phyloP scores from a whole-genome alignment of 495 filamentous ascomycete species.

The Penicillium waksmanii region DNA sequence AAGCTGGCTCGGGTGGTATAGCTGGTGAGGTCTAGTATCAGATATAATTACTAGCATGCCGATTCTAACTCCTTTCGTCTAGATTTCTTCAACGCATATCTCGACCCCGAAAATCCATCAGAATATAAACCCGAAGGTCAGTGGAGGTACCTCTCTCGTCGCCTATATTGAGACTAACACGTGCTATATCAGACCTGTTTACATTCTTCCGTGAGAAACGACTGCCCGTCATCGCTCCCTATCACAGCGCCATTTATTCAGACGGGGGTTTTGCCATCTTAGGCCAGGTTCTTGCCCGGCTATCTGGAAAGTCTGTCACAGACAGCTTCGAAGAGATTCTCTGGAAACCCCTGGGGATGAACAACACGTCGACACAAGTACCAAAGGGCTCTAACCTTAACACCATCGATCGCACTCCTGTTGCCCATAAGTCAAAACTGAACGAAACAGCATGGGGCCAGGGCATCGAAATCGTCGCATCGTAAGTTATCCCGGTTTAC shows the following conservation, averaged over 20 bases:
- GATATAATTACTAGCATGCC: too few species aligned
- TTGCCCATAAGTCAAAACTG: not conserved
- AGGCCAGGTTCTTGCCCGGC: conserved; percentile 54
- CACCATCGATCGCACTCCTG: conserved; percentile 37
- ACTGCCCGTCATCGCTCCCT: conserved; percentile 34
- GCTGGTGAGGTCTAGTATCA: conserved; percentile 13
- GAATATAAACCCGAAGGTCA: not conserved
- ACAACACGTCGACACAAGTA: conserved; percentile 40
- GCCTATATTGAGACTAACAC: not conserved
- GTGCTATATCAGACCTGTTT: conserved; percentile 6
- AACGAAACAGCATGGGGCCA: conserved; percentile 16
- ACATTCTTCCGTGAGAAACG: conserved; percentile 17
- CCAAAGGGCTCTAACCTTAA: conserved; percentile 34
- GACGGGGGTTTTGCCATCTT: conserved; percentile 35
- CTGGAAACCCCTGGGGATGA: conserved; percentile 42
- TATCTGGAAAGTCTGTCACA: conserved; percentile 46
- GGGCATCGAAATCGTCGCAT: conserved; percentile 5
- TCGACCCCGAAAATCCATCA: not conserved
- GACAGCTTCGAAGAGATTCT: conserved; percentile 44
- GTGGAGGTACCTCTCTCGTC: not conserved
- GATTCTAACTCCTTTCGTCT: too few species aligned
- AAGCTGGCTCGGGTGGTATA: conserved; percentile 42
- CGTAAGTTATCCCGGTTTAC: conserved; percentile 12
- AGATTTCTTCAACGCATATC: not conserved
- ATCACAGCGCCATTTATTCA: conserved; percentile 29